Base-by-base conservation (phyloP, 257 asterid species). In the Salvia miltiorrhiza region DNA sequence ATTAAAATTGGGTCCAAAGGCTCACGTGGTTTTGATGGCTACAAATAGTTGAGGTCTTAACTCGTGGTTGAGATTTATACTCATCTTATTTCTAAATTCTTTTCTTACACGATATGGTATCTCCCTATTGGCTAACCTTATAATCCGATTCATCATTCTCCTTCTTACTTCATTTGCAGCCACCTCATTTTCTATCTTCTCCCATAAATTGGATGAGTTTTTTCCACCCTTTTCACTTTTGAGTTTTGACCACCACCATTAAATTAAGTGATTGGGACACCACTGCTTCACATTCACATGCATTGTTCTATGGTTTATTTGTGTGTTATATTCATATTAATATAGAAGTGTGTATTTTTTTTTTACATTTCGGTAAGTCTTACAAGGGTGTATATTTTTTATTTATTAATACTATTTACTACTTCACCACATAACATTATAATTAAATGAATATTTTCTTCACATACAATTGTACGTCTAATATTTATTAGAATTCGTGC, bases 51-150 rank as follows among this genome's bases (percentile, higher is more conserved):
- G 23, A 35, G 40, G n/a, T 61, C 12, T 12, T 24, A 78, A 78
- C 10, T 78, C 41, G 83, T 79, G 83, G 83, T 57, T 71, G 56
- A 66, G 72, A 63, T 67, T 75, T 16, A 43, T 74, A 60, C 17
- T 48, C 40, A 75, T 71, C 80, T 78, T 35, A 35, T 5, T 8
- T 48, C 24, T 3, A 16, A 21, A 1, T 33, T 33, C 3, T 59
- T 50, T 60, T 49, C 55, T 44, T 53, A 37, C 69, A 16, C 40
- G 6, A 35, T 35, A 35, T 53, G 73, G 33, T 19, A 43, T 43
- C 45, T n/a, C 50, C 11, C 40, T 5, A 50, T 70, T 70, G 77
- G 82, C 35, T 19, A 0, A 10, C 39, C 69, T 55, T 53, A 47
- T 56, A 57, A 24, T 55, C 77, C 21, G 7, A 60, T 66, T 72